Evolutionary conservation across 2,329 filamentous ascomycete genomes (phyloP).

Genomic region (Thelonectria blattea): DNA sequence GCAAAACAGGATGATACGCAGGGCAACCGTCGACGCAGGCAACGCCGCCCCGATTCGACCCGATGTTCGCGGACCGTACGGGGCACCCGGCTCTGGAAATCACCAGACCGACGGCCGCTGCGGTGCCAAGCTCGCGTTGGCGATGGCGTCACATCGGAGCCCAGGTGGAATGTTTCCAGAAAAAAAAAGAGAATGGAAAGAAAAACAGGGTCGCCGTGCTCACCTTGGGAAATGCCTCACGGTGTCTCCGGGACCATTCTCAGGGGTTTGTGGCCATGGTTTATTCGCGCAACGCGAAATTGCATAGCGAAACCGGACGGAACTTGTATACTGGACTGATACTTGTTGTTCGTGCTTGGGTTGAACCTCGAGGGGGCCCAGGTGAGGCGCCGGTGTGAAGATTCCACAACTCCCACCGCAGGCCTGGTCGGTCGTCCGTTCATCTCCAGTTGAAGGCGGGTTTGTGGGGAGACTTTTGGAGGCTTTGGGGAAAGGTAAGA

Average conservation of each 20-base stretch:
- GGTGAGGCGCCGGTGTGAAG: conserved; percentile 1
- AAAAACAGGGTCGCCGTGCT: conserved; percentile 24
- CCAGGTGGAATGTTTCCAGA: conserved; percentile 32
- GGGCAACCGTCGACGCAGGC: no score
- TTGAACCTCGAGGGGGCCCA: background rate
- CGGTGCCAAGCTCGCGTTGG: conserved; percentile 15
- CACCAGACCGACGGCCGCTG: conserved; percentile 30
- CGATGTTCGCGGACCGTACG: conserved; percentile 27
- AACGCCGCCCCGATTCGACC: conserved; percentile 29
- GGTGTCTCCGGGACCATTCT: conserved; percentile 24
- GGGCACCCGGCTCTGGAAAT: conserved; percentile 20
- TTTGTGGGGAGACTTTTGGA: conserved; percentile 15
- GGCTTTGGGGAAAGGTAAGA: conserved; percentile 6
- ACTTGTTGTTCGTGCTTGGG: background rate
- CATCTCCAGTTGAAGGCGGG: conserved; percentile 10
- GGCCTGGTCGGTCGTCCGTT: conserved; percentile 8
- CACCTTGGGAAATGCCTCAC: conserved; percentile 30
- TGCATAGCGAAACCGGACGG: conserved; percentile 1
- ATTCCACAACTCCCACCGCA: conserved; percentile 2
- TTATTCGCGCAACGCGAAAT: conserved; percentile 31
- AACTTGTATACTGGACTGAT: background rate
- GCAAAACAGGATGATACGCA: conserved; percentile 20
- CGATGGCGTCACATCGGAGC: conserved; percentile 30
- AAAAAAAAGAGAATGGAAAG: background rate
- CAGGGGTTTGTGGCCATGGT: background rate